Conservation (phyloP, 805 yeast species). For the Barnettozyma californica region DNA sequence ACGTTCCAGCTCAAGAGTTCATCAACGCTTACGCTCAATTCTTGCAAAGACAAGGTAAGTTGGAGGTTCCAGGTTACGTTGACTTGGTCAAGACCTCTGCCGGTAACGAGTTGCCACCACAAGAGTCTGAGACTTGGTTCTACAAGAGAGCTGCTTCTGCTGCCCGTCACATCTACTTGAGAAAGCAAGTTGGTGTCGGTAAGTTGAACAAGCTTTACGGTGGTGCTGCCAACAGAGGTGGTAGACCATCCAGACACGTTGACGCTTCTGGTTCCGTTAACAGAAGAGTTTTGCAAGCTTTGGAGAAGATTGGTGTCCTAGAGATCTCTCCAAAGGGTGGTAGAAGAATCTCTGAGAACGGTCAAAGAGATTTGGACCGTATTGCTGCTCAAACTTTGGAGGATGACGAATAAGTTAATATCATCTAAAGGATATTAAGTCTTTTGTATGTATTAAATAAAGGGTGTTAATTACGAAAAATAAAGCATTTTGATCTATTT, state of each 20-base stretch:
- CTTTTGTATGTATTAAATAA: slow-evolving; percentile 11
- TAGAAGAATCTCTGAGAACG: slow-evolving; percentile 98
- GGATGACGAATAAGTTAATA: slow-evolving; percentile 55
- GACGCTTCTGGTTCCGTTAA: slow-evolving; percentile 99
- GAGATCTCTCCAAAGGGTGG: slow-evolving; percentile 98
- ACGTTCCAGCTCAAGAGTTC: slow-evolving; percentile 99
- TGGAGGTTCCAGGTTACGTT: slow-evolving; percentile 99
- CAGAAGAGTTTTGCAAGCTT: slow-evolving; percentile 97
- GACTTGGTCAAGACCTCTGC: slow-evolving; percentile 99
- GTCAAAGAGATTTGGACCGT: slow-evolving; percentile 99
- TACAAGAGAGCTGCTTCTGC: slow-evolving; percentile 99
- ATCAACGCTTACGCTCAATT: slow-evolving; percentile 99
- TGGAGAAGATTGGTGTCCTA: slow-evolving; percentile 96
- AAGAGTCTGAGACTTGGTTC: slow-evolving; percentile 99
- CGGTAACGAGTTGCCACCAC: slow-evolving; percentile 99
- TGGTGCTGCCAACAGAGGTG: slow-evolving; percentile 98
- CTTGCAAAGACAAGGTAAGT: slow-evolving; percentile 99
- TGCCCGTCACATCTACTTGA: slow-evolving; percentile 99
- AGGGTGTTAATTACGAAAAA: slow-evolving; percentile 14
- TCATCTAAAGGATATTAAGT: slow-evolving; percentile 1
- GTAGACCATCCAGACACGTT: slow-evolving; percentile 96
- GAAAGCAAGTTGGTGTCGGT: slow-evolving; percentile 99
- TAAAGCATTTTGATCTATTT: slow-evolving; percentile 6
- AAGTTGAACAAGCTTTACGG: slow-evolving; percentile 98
- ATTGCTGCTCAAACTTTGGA: slow-evolving; percentile 98